Evolutionary conservation across 108 stramenopile genomes (phyloP).

Genomic region (Pseudonitzschia pungens): DNA sequence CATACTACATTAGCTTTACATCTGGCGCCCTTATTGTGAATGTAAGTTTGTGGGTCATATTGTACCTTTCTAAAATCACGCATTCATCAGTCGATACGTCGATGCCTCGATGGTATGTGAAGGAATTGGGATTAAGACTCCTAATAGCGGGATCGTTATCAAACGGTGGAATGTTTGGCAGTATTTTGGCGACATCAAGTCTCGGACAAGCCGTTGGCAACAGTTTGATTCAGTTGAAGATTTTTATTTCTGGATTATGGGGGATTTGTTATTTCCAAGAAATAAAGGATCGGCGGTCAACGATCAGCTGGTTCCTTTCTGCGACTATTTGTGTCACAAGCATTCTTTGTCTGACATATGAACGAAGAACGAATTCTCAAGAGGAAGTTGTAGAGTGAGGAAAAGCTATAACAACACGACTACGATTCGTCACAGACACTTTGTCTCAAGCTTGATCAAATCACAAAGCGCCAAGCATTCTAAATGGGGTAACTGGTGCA

Average conservation of each 20-base stretch:
- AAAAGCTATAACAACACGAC: too few species aligned
- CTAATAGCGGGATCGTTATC: conserved; percentile 45
- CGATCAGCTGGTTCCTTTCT: conserved; percentile 54
- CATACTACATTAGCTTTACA: conserved; percentile 46
- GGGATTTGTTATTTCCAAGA: conserved; percentile 73
- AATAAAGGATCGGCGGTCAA: conserved; percentile 41
- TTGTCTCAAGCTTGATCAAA: too few species aligned
- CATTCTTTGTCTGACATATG: conserved; percentile 62
- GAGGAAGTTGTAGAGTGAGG: too few species aligned
- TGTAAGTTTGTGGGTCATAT: conserved; percentile 36
- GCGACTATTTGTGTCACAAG: conserved; percentile 56
- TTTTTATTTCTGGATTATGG: conserved; percentile 58
- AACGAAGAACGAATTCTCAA: not conserved
- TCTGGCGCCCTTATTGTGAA: conserved; percentile 49
- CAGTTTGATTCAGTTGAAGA: conserved; percentile 34
- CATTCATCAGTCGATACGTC: conserved; percentile 11
- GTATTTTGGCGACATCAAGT: conserved; percentile 55
- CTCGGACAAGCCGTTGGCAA: conserved; percentile 78
- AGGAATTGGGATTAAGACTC: conserved; percentile 47
- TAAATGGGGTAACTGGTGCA: too few species aligned
- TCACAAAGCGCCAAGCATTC: too few species aligned
- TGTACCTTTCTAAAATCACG: conserved; percentile 22
- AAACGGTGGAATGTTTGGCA: conserved; percentile 60
- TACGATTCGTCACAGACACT: too few species aligned
- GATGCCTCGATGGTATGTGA: conserved; percentile 52